These are phyloP conservation scores for Tuctoria greenei DNA, from an alignment of 176 grass and related monocot genomes.

Conservation along the genomic window DNA sequence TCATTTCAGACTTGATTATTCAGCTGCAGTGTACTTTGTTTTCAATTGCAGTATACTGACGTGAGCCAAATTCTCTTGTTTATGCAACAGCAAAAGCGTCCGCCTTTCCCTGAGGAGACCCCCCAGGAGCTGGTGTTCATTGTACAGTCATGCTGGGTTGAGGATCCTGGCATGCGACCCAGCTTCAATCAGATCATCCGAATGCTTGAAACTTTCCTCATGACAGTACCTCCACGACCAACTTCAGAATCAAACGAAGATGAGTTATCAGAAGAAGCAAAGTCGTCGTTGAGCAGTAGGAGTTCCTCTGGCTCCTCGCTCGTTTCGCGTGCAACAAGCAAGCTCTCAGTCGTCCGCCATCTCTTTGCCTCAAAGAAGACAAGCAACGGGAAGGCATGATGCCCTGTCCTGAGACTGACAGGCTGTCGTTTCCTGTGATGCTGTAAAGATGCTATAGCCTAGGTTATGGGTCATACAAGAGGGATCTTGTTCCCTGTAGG, in stretches of 20 bases:
- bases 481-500: conserved; percentile 45
- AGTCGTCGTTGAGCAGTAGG: conserved; percentile 46
- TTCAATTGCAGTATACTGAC: conserved; percentile 1
- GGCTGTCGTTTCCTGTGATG: conserved; percentile 29
- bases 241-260: conserved; percentile 35
- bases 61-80: background rate
- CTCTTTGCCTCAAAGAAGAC: conserved; percentile 88
- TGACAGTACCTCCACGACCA: conserved; percentile 46
- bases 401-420: conserved; percentile 45
- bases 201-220: conserved; percentile 86
- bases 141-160: conserved; percentile 90
- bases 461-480: conserved; percentile 53
- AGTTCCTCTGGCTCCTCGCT: conserved; percentile 63
- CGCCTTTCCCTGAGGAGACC: conserved; percentile 64
- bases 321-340: conserved; percentile 68
- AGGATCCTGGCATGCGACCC: conserved; percentile 82
- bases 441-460: conserved; percentile 60
- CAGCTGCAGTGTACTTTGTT: background rate
- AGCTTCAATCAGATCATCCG: conserved; percentile 93
- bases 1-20: background rate
- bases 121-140: conserved; percentile 80
- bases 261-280: conserved; percentile 33
- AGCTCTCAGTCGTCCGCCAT: conserved; percentile 89
- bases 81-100: conserved; percentile 76
- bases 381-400: conserved; percentile 65